Percentiles rank a stretch among this genome's conserved stretches.
phyloP scores from a whole-genome alignment of 352 stramenopile genomes.

The Globisporangium paddicum region DNA sequence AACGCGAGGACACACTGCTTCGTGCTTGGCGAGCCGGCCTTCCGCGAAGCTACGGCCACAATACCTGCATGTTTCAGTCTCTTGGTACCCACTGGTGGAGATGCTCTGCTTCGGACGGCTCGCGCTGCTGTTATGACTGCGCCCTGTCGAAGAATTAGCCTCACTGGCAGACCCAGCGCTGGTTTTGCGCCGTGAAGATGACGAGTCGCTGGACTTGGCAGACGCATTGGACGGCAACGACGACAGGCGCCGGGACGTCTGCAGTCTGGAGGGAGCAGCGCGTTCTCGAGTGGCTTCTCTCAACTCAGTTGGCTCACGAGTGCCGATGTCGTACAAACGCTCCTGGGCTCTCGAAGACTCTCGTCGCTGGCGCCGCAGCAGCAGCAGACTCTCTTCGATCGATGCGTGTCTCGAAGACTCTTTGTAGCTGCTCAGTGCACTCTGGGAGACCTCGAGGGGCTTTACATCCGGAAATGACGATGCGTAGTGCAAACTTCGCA shows the following conservation, averaged over 20 bases:
- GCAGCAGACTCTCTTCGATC: constrained; percentile 39
- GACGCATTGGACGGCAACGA: background rate
- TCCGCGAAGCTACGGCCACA: constrained; percentile 77
- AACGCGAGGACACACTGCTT: constrained; percentile 71
- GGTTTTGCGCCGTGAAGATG: background rate
- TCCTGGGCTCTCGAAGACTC: background rate
- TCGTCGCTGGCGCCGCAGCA: constrained; percentile 28
- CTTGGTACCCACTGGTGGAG: constrained; percentile 10
- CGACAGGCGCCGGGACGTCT: background rate
- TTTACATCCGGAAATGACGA: constrained; percentile 52
- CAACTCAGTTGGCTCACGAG: background rate
- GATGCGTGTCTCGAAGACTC: constrained; percentile 10
- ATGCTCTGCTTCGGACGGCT: background rate
- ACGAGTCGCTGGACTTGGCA: constrained; percentile 2
- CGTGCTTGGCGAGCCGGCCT: constrained; percentile 75
- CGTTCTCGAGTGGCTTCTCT: background rate
- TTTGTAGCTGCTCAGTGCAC: constrained; percentile 11
- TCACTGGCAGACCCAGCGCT: constrained; percentile 7
- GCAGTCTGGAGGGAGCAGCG: background rate
- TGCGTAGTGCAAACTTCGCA: constrained; percentile 71
- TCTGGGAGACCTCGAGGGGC: constrained; percentile 20
- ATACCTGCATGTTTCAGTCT: constrained; percentile 70
- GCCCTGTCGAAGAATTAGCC: background rate
- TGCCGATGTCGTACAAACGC: background rate
- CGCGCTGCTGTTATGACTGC: background rate